A percentile compares a stretch with the other conserved stretches of the same genome.
phyloP scores from a whole-genome alignment of 1,139 yeast genomes.

The Debaryomyces subglobosus region DNA sequence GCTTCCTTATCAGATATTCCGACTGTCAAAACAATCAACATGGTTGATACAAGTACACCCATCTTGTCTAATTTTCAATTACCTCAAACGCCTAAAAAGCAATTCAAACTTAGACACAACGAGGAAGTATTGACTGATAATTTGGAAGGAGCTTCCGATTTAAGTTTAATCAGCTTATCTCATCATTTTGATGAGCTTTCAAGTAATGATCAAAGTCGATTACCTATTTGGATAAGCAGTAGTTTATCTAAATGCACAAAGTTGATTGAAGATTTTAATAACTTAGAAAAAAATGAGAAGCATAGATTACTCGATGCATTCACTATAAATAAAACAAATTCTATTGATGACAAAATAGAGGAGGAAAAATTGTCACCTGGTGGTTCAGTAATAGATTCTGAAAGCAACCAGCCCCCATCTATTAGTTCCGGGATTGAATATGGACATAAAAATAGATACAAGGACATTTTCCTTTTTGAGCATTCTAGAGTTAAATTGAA shows the following conservation, averaged over 20 bases:
- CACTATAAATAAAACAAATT: slow-evolving; percentile 12
- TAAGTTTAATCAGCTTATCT: slow-evolving; percentile 1
- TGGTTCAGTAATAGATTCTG: slow-evolving; percentile 9
- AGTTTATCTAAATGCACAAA: slow-evolving; percentile 20
- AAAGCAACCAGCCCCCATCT: slow-evolving; percentile 18
- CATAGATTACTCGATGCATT: slow-evolving; percentile 35
- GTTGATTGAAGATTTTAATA: slow-evolving; percentile 29
- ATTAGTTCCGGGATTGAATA: slow-evolving; percentile 65
- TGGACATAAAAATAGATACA: slow-evolving; percentile 77
- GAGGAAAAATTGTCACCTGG: slow-evolving; percentile 16
- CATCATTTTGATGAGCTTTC: slow-evolving; percentile 8
- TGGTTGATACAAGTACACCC: slow-evolving; percentile 22
- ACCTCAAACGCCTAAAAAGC: slow-evolving; percentile 23
- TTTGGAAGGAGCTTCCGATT: slow-evolving; percentile 10
- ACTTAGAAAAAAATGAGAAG: slow-evolving; percentile 36
- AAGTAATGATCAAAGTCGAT: slow-evolving; percentile 13
- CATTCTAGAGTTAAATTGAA: slow-evolving; percentile 68
- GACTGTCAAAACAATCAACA: neutral
- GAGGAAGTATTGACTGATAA: slow-evolving; percentile 33
- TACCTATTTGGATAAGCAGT: slow-evolving; percentile 30
- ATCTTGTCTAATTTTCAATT: slow-evolving; percentile 33
- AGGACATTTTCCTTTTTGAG: slow-evolving; percentile 81
- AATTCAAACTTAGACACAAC: slow-evolving; percentile 45
- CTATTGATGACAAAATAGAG: slow-evolving; percentile 10
- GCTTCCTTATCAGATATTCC: slow-evolving; percentile 3